These are phyloP conservation scores for Talaromyces wortmannii DNA, from an alignment of 495 filamentous ascomycete genomes.

Conservation along the genomic window DNA sequence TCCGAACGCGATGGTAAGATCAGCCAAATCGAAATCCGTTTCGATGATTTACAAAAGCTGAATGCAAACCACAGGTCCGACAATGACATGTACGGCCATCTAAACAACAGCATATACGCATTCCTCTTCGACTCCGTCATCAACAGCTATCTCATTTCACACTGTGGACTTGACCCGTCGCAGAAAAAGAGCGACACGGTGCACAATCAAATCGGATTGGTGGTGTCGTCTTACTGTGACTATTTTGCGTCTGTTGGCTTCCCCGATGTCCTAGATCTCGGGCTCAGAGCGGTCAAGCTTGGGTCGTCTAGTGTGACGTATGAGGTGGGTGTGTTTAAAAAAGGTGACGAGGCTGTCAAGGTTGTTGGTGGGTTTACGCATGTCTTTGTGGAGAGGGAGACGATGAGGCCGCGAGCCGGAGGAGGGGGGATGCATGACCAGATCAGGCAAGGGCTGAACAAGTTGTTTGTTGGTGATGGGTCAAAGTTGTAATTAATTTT, in stretches of 20 bases:
- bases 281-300: slow-evolving; percentile 73
- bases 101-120: slow-evolving; percentile 81
- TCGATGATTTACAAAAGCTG: no score
- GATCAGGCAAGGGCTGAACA: slow-evolving; percentile 37
- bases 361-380: slow-evolving; percentile 85
- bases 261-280: slow-evolving; percentile 75
- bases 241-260: slow-evolving; percentile 82
- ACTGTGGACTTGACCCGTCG: slow-evolving; percentile 67
- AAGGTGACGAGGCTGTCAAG: slow-evolving; percentile 65
- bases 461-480: slow-evolving; percentile 27
- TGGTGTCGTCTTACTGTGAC: slow-evolving; percentile 75
- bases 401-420: slow-evolving; percentile 49
- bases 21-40: no score
- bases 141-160: slow-evolving; percentile 79
- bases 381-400: slow-evolving; percentile 77
- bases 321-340: slow-evolving; percentile 82
- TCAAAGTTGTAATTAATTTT: background rate
- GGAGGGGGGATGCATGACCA: slow-evolving; percentile 39
- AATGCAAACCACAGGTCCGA: slow-evolving; percentile 55
- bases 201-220: slow-evolving; percentile 60
- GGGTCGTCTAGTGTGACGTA: slow-evolving; percentile 88
- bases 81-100: slow-evolving; percentile 92
- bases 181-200: background rate
- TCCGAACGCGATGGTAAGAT: slow-evolving; percentile 79
- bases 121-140: slow-evolving; percentile 81